These are phyloP conservation scores for Pythium grandisporangium DNA, from an alignment of 352 stramenopile genomes.

Conservation along the genomic window DNA sequence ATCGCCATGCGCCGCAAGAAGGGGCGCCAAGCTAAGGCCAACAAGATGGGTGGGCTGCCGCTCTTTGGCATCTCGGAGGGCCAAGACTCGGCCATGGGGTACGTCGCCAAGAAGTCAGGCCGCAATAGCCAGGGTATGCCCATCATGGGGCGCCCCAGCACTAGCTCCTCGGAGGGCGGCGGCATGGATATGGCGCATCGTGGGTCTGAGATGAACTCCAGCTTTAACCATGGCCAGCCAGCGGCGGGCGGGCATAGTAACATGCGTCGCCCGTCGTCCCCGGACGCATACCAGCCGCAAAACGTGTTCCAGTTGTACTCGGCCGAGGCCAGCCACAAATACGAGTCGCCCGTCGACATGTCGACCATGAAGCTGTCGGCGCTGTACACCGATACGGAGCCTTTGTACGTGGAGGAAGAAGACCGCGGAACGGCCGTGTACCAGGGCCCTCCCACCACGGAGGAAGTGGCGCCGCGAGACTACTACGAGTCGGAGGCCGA, in stretches of 20 bases:
- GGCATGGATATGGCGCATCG: constrained; percentile 8
- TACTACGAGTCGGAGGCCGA: constrained; percentile 14
- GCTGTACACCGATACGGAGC: constrained; percentile 20
- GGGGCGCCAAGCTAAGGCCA: background rate
- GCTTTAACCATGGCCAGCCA: constrained; percentile 11
- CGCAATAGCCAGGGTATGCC: constrained; percentile 7
- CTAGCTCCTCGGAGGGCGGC: constrained; percentile 8
- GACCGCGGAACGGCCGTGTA: constrained; percentile 5
- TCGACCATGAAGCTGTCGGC: constrained; percentile 39
- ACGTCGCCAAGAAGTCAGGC: constrained; percentile 11
- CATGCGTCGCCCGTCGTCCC: no score
- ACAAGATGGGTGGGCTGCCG: background rate
- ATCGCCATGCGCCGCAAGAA: constrained; percentile 14
- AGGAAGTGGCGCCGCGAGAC: no score
- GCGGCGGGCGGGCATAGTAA: constrained; percentile 11
- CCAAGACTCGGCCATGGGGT: constrained; percentile 10
- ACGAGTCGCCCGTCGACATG: no score
- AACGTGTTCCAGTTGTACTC: no score
- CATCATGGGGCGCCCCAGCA: constrained; percentile 12
- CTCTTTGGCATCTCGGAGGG: constrained; percentile 3
- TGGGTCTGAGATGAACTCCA: constrained; percentile 9
- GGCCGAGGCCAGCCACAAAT: no score
- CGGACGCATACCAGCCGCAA: no score
- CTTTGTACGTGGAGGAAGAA: no score
- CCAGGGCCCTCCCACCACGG: no score